Conservation (phyloP, 139 green algal species). For the Spirogloea muscicola region DNA sequence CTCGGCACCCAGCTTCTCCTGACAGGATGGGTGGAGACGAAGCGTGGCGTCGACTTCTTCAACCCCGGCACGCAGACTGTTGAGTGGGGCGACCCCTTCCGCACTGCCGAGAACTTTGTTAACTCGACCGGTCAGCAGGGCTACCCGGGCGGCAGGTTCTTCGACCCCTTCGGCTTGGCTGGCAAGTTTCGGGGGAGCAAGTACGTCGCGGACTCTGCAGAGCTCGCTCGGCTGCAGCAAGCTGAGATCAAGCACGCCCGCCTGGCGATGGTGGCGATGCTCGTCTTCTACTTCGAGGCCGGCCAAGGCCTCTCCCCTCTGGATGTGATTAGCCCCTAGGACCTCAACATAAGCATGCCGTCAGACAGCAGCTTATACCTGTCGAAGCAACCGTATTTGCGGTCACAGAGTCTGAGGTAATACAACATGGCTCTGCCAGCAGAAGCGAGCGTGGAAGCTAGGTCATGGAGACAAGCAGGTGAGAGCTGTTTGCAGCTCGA, state of each 20-base stretch:
- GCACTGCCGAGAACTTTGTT: conserved; percentile 43
- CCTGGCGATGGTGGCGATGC: conserved; percentile 40
- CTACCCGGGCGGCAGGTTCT: conserved; percentile 58
- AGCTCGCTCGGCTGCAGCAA: conserved; percentile 17
- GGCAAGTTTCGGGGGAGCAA: conserved; percentile 31
- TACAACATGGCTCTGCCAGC: too few species aligned
- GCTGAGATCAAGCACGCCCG: conserved; percentile 34
- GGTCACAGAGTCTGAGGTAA: too few species aligned
- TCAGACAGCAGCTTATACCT: too few species aligned
- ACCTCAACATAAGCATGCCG: too few species aligned
- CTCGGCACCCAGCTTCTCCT: conserved; percentile 65
- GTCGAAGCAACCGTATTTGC: too few species aligned
- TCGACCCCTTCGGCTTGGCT: conserved; percentile 59
- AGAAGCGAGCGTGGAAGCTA: too few species aligned
- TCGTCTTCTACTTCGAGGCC: conserved; percentile 45
- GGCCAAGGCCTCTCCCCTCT: conserved; percentile 14
- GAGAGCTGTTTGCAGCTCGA: too few species aligned
- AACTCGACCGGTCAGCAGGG: conserved; percentile 44
- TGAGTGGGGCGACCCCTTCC: conserved; percentile 26
- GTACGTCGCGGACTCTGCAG: conserved; percentile 27
- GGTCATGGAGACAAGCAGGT: too few species aligned
- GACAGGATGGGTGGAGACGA: conserved; percentile 71
- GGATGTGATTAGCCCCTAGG: too few species aligned
- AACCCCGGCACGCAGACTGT: conserved; percentile 37
- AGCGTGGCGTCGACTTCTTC: conserved; percentile 56